Evolutionary conservation across 345 rosid species (phyloP), one percentile per base, ranked within the genome.

Genomic region (Brassica juncea): DNA sequence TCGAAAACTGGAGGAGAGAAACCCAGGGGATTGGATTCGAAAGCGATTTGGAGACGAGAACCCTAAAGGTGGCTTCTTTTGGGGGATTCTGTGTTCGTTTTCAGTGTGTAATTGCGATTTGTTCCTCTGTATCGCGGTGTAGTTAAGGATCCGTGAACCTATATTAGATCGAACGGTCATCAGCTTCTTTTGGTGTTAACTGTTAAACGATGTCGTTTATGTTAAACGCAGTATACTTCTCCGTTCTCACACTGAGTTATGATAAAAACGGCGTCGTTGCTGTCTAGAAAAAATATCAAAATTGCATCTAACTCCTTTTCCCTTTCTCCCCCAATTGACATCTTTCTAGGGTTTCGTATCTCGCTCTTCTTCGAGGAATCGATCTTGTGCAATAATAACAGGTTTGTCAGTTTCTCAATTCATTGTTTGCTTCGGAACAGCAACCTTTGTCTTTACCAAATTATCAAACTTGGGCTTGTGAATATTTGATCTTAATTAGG

Each of bases 41-140:
- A 4, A 80, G 59, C 59, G 5, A 68, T 62, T 44, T 32, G 15
- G 66, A 74, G 59, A 68, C 54, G 83, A 80, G 70, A 80, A 70
- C 83, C 83, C 83, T 80, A 49, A 49, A 49, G 55, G 55, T 49
- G 55, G 55, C 55, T 14, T 9, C 9, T 12, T 44, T 39, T 39
- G 4, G 6, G 55, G 55, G 55, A 12, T 14, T 49, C 55, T 49
- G 55, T 49, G 16, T 14, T 49, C 16, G 55, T 1, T 44, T 32
- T 12, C n/a, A 39, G 10, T 37, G 47, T 39, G 12, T 3, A 39
- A 39, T 2, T 39, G 54, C 16, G 55, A 4, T 14, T 12, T 49
- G 2, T 49, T 49, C 55, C 16, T 49, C 55, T 49, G 55, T 49
- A 49, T 49, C 55, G 55, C 55, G 55, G 55, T 49, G 19, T 49